These are phyloP conservation scores for Colletotrichum scovillei DNA, from an alignment of 2,329 filamentous ascomycete genomes.

Conservation along the genomic window DNA sequence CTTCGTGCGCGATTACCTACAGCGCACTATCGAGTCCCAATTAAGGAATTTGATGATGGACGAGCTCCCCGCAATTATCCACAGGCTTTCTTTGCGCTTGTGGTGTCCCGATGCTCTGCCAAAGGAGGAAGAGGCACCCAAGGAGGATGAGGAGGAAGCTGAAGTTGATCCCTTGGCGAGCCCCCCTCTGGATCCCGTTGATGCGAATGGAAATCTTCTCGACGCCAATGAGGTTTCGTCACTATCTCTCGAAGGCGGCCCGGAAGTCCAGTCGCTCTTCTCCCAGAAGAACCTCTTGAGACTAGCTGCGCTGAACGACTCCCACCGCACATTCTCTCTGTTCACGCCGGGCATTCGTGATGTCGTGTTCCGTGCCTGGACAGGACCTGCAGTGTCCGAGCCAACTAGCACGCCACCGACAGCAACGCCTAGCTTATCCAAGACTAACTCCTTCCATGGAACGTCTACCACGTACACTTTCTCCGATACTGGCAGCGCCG, in stretches of 20 bases:
- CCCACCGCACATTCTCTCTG: conserved; percentile 88
- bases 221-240: conserved; percentile 81
- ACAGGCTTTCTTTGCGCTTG: conserved; percentile 86
- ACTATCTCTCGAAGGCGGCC: conserved; percentile 80
- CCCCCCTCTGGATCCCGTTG: conserved; percentile 84
- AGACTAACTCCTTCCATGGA: conserved; percentile 72
- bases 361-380: conserved; percentile 93
- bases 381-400: conserved; percentile 78
- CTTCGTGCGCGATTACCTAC: conserved; percentile 96
- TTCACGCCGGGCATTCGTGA: conserved; percentile 93
- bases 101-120: conserved; percentile 90
- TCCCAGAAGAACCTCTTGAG: conserved; percentile 94
- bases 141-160: conserved; percentile 65
- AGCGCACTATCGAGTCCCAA: conserved; percentile 95
- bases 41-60: conserved; percentile 97
- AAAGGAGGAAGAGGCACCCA: conserved; percentile 68
- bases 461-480: conserved; percentile 77
- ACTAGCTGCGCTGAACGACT: conserved; percentile 84
- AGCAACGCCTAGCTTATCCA: conserved; percentile 65
- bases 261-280: conserved; percentile 89
- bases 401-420: conserved; percentile 56
- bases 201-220: conserved; percentile 81
- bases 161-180: conserved; percentile 84
- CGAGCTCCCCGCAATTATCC: conserved; percentile 95
- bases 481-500: conserved; percentile 75